Conservation (phyloP, 202 grass and related monocot species). For the Panicum hallii region DNA sequence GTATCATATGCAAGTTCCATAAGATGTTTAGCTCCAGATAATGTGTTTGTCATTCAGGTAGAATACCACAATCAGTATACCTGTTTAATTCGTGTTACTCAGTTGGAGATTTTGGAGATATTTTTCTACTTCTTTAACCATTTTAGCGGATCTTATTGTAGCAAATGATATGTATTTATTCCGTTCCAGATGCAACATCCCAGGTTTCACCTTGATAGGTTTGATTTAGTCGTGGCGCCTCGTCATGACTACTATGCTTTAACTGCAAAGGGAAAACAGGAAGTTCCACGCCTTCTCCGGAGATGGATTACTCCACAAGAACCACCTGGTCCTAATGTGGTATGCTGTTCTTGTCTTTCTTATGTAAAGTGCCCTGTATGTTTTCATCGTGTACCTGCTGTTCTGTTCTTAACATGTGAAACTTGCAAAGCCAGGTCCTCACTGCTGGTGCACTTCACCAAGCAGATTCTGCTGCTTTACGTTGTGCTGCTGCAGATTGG, state of each 20-base stretch:
- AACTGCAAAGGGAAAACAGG: conserved; percentile 76
- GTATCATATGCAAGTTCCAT: conserved; percentile 76
- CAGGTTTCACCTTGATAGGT: conserved; percentile 72
- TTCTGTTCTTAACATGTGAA: conserved; percentile 37
- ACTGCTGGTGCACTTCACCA: conserved; percentile 88
- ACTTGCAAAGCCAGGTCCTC: conserved; percentile 59
- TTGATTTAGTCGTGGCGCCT: conserved; percentile 91
- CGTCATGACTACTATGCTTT: conserved; percentile 92
- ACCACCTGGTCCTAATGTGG: conserved; percentile 87
- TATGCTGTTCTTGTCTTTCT: conserved; percentile 45
- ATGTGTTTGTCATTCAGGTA: conserved; percentile 99
- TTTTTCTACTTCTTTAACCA: conserved; percentile 13
- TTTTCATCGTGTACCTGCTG: conserved; percentile 21
- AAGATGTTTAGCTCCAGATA: conserved; percentile 70
- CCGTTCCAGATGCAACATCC: conserved; percentile 89
- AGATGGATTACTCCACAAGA: conserved; percentile 85
- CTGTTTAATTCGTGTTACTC: conserved; percentile 25
- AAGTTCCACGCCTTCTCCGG: conserved; percentile 61
- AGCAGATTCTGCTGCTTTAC: conserved; percentile 81
- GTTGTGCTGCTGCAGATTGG: conserved; percentile 69
- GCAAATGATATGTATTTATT: conserved; percentile 26
- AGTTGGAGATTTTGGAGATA: conserved; percentile 28
- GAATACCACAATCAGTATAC: conserved; percentile 17
- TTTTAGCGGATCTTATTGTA: conserved; percentile 3
- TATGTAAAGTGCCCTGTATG: conserved; percentile 11